Evolutionary conservation across 2,329 filamentous ascomycete species (phyloP).

Genomic region (Exophiala calicioides): DNA sequence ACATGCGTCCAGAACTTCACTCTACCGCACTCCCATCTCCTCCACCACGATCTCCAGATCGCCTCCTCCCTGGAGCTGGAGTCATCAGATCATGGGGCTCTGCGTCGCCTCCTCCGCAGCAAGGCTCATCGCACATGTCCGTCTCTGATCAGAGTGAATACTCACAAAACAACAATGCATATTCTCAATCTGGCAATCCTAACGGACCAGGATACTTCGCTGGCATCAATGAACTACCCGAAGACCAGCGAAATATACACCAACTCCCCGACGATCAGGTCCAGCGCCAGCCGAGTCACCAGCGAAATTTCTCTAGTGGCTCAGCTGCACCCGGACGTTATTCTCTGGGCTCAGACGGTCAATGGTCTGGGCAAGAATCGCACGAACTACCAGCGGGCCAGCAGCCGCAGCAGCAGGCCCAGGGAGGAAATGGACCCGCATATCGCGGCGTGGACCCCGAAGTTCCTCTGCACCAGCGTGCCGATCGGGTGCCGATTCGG

Average conservation of each 20-base stretch:
- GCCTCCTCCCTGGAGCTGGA: slow-evolving; percentile 18
- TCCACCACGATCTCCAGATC: slow-evolving; percentile 23
- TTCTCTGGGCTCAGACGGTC: slow-evolving; percentile 10
- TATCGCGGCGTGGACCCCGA: slow-evolving; percentile 23
- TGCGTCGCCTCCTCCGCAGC: slow-evolving; percentile 13
- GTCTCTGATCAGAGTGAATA: slow-evolving; percentile 28
- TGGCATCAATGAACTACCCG: slow-evolving; percentile 13
- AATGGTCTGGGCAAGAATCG: slow-evolving; percentile 14
- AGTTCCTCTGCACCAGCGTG: slow-evolving; percentile 22
- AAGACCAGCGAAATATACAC: slow-evolving; percentile 14
- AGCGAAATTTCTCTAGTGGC: slow-evolving; percentile 10
- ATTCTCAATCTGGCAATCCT: not conserved
- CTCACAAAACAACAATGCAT: slow-evolving; percentile 9
- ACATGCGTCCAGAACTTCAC: slow-evolving; percentile 26
- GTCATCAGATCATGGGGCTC: slow-evolving; percentile 15
- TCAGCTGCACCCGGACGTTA: slow-evolving; percentile 10
- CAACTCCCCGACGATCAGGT: slow-evolving; percentile 17
- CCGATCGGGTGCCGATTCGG: slow-evolving; percentile 20
- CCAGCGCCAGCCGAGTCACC: not conserved
- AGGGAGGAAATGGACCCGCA: slow-evolving; percentile 7
- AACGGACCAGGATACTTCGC: slow-evolving; percentile 10
- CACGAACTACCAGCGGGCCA: slow-evolving; percentile 19
- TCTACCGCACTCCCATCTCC: slow-evolving; percentile 24
- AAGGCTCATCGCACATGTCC: slow-evolving; percentile 18
- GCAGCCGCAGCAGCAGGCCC: slow-evolving; percentile 1